Base-by-base conservation (phyloP, 2,329 filamentous ascomycete genomes). In the Ophiostoma perfectum region DNA sequence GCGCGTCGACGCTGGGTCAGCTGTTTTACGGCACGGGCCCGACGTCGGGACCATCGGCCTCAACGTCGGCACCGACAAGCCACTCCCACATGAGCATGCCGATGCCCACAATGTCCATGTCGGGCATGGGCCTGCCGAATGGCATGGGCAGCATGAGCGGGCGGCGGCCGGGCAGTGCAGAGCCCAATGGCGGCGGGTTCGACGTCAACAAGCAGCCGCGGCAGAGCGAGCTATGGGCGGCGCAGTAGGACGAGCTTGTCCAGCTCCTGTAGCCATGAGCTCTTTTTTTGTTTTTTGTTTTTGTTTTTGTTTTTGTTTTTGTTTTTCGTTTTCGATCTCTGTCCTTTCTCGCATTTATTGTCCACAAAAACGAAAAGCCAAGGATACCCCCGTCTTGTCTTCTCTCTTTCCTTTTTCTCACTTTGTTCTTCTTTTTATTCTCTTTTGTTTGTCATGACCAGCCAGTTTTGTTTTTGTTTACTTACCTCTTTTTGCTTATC, bases 91-190 rank as follows among this genome's bases (percentile, higher is more conserved):
- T 49, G 45, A 14, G 45, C 12, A 49, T 49, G 45, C 45, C 45
- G 18, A 60, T 38, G 55, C 27, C 55, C 11, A 38, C 8, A 9
- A 58, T 60, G 55, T 38, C 55, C 41, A 64, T 64, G 63, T 47
- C 41, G 7, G 39, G 63, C 63, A 63, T 63, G 60, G 63, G 63
- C 41, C 11, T 64, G 63, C 18, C 63, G 63, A 44, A 38, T 14
- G 58, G 58, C 36, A 62, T 64, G 63, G 63, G 41, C 63, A 6
- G 58, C 62, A 45, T 63, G 38, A 87, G 92, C 73, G 86, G 90
- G 69, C 84, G 91, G 70, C 84, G 91, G 70, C 88, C 89, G 5
- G 89, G 90, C 73, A 92, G 90, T 82, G 86, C 90, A 2, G 90
- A 95, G 75, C 88, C 89, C n/a, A 49, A 12, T 16, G 65, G 55